A percentile compares a stretch with the other conserved stretches of the same genome.
Evolutionary conservation across 106 monocot genomes (phyloP).

Genomic region (Dioscorea alata): DNA sequence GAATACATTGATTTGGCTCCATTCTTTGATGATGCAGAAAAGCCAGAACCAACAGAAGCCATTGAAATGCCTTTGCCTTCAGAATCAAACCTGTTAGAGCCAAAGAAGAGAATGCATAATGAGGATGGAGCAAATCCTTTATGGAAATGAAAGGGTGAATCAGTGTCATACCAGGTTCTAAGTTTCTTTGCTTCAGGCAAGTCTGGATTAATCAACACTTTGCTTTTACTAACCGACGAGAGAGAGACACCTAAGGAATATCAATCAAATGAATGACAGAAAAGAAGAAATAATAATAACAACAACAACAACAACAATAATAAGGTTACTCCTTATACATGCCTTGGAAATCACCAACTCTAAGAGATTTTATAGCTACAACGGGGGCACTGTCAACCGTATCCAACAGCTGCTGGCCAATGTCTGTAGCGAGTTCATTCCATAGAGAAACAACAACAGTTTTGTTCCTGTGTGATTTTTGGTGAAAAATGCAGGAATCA

Average conservation of each 20-base stretch:
- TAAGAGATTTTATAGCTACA: slow-evolving; percentile 80
- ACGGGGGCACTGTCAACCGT: slow-evolving; percentile 57
- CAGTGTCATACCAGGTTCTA: slow-evolving; percentile 53
- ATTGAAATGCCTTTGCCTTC: slow-evolving; percentile 61
- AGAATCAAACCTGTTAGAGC: slow-evolving; percentile 59
- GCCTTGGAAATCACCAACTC: slow-evolving; percentile 98
- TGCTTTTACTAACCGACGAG: slow-evolving; percentile 72
- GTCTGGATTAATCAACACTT: slow-evolving; percentile 69
- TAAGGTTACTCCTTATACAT: background rate
- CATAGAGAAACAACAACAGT: slow-evolving; percentile 72
- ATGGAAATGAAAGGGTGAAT: background rate
- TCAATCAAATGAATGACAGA: background rate
- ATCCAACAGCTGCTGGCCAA: slow-evolving; percentile 81
- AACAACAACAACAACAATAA: too few species aligned
- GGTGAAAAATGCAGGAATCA: background rate
- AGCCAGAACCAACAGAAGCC: slow-evolving; percentile 45
- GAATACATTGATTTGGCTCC: slow-evolving; percentile 75
- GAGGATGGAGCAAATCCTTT: background rate
- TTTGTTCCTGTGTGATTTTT: slow-evolving; percentile 39
- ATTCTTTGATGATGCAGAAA: slow-evolving; percentile 28
- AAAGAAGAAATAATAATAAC: background rate
- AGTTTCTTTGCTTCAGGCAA: slow-evolving; percentile 71
- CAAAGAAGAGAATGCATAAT: background rate
- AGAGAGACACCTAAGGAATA: slow-evolving; percentile 61
- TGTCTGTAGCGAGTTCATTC: slow-evolving; percentile 85